Evolutionary conservation across 345 rosid genomes (phyloP).

Genomic region (Populus euphratica): DNA sequence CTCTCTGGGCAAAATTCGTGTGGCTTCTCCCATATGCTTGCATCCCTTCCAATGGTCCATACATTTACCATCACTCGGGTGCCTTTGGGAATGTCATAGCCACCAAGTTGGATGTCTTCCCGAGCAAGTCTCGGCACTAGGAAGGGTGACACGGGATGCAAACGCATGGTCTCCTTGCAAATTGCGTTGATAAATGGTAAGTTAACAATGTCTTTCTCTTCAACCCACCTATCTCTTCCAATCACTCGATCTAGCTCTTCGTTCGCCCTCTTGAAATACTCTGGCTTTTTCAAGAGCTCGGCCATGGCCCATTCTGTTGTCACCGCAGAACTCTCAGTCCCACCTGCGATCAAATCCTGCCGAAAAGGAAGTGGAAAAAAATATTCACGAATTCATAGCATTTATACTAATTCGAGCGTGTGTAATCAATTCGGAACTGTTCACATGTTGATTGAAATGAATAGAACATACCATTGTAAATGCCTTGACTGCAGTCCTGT

Average conservation of each 20-base stretch:
- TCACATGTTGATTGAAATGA: not conserved
- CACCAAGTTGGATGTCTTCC: conserved; percentile 34
- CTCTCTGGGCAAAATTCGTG: conserved; percentile 51
- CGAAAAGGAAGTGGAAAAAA: not conserved
- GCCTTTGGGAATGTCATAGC: conserved; percentile 49
- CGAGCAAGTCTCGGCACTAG: conserved; percentile 43
- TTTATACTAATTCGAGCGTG: not conserved
- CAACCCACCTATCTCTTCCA: conserved; percentile 48
- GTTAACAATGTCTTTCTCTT: conserved; percentile 47
- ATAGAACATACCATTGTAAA: conserved; percentile 36
- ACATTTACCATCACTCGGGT: conserved; percentile 40
- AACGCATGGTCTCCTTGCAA: conserved; percentile 54
- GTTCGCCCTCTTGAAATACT: conserved; percentile 42
- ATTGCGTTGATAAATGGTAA: conserved; percentile 47
- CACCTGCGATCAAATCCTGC: conserved; percentile 59
- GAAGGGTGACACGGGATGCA: conserved; percentile 59
- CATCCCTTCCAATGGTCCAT: conserved; percentile 61
- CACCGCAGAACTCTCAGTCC: conserved; percentile 61
- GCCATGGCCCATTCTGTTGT: conserved; percentile 64
- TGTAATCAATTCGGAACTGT: not conserved
- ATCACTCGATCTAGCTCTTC: conserved; percentile 56
- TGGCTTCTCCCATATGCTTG: conserved; percentile 48
- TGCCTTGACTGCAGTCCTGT: conserved; percentile 56
- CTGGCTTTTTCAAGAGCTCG: conserved; percentile 44
- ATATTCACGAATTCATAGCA: not conserved